A percentile compares a stretch with the other conserved stretches of the same genome.
Evolutionary conservation across 2,329 filamentous ascomycete genomes (phyloP).

Genomic region (Calonectria montana): DNA sequence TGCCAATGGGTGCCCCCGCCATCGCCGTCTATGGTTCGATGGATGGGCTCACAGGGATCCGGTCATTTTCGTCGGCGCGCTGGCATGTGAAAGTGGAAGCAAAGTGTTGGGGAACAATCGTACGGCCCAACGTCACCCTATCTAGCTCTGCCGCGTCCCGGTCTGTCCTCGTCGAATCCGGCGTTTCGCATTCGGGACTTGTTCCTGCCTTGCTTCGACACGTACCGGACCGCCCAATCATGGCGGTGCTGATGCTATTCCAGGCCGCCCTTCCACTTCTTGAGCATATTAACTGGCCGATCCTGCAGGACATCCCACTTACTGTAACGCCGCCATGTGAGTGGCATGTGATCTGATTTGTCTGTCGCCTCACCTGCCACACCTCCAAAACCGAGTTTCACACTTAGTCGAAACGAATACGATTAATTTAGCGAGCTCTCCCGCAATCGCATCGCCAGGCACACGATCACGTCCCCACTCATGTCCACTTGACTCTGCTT

Average conservation of each 20-base stretch:
- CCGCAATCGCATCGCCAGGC: constrained; percentile 2
- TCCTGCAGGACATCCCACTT: constrained; percentile 15
- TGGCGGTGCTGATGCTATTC: constrained; percentile 1
- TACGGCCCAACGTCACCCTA: constrained; percentile 18
- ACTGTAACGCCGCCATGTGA: background rate
- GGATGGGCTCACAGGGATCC: constrained; percentile 28
- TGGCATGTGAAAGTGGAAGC: constrained; percentile 25
- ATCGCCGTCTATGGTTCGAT: constrained; percentile 26
- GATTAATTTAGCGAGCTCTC: background rate
- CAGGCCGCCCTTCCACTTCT: background rate
- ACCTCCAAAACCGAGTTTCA: constrained; percentile 3
- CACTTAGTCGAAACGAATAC: constrained; percentile 4
- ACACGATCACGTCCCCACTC: background rate
- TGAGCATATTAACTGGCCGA: constrained; percentile 4
- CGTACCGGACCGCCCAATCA: constrained; percentile 4
- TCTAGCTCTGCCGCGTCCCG: constrained; percentile 15
- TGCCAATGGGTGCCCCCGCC: constrained; percentile 16
- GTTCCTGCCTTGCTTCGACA: constrained; percentile 13
- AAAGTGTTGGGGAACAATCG: constrained; percentile 24
- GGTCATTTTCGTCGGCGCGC: constrained; percentile 15
- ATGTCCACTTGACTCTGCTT: background rate
- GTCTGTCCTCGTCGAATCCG: constrained; percentile 22
- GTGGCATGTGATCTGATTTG: constrained; percentile 19
- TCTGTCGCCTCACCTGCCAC: background rate
- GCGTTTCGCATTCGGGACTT: constrained; percentile 26